Conservation (phyloP, 2,329 filamentous ascomycete genomes). For the Colletotrichum sp. region DNA sequence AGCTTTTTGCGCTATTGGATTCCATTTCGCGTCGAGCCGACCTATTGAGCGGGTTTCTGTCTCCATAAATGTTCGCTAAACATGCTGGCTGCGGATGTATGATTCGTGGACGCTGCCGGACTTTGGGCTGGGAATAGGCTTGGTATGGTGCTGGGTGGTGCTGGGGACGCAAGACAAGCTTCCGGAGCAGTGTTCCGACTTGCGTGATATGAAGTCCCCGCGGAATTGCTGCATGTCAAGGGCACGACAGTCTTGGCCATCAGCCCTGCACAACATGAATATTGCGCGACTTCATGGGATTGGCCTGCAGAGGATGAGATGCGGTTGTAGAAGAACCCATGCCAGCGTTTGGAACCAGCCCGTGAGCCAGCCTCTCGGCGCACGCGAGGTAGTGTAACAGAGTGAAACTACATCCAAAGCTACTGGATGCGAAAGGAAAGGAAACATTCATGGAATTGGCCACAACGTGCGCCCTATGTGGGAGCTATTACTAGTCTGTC, state of each 20-base stretch:
- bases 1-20: not conserved
- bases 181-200: not conserved
- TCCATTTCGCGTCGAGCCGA: not conserved
- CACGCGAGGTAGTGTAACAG: not conserved
- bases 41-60: not conserved
- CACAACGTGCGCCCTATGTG: not conserved
- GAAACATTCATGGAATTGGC: fast-evolving
- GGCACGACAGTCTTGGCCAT: not conserved
- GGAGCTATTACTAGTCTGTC: not conserved
- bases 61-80: not conserved
- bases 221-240: not conserved
- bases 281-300: not conserved
- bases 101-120: not conserved
- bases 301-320: not conserved
- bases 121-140: not conserved
- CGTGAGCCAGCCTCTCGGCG: not conserved
- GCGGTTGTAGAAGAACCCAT: not conserved
- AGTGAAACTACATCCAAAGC: fast-evolving
- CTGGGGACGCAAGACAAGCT: not conserved
- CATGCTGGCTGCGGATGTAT: not conserved
- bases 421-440: not conserved
- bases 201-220: not conserved
- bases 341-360: not conserved
- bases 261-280: not conserved
- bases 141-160: not conserved